Evolutionary conservation across 495 filamentous ascomycete species (phyloP).

Genomic region (Lophiostoma macrostomum): DNA sequence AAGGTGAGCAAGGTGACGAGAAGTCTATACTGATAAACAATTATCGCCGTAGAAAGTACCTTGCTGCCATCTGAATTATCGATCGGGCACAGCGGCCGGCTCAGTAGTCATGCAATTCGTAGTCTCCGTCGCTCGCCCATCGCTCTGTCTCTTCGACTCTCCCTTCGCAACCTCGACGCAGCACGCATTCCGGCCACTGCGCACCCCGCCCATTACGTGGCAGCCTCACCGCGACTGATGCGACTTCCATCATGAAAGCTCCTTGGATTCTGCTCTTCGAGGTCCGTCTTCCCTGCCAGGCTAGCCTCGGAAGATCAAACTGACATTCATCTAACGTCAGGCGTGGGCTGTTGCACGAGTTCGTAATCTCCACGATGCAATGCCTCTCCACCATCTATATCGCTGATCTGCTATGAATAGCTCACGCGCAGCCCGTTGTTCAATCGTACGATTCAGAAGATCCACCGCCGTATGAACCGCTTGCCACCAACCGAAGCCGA

Average conservation of each 20-base stretch:
- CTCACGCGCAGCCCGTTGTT: constrained; percentile 25
- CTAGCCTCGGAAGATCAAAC: constrained; percentile 4
- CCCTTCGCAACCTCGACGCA: neutral
- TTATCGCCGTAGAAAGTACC: neutral
- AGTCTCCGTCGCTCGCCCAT: neutral
- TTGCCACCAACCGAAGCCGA: constrained; percentile 14
- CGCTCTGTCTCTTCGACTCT: neutral
- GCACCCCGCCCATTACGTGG: constrained; percentile 7
- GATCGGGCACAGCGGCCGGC: neutral
- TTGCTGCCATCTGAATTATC: neutral
- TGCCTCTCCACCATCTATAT: neutral
- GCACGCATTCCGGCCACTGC: neutral
- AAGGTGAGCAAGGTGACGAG: neutral
- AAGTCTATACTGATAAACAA: too few species aligned
- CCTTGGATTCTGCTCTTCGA: constrained; percentile 24
- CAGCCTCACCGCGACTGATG: neutral
- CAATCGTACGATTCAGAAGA: constrained; percentile 28
- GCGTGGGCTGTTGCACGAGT: constrained; percentile 25
- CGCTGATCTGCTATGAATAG: constrained; percentile 9
- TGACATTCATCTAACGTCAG: constrained; percentile 9
- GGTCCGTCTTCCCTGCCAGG: constrained; percentile 5
- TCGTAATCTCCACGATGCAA: neutral
- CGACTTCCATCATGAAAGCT: constrained; percentile 8
- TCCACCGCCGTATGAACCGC: constrained; percentile 24
- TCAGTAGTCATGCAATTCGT: neutral